These are phyloP conservation scores for Trifolium repens DNA, from an alignment of 306 rosid species.

Conservation along the genomic window DNA sequence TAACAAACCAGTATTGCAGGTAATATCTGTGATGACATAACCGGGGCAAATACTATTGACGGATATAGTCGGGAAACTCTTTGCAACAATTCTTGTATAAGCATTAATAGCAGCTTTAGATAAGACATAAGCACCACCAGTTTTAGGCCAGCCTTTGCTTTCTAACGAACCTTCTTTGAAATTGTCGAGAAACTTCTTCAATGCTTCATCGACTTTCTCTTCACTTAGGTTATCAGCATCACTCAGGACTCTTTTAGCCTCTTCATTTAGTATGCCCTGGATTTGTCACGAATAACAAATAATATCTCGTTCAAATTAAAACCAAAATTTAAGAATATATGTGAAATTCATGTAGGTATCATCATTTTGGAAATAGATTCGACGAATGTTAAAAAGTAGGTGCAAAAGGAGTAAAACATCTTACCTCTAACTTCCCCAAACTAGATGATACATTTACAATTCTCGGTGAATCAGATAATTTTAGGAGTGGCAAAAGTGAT, in stretches of 20 bases:
- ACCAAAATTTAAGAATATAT: not conserved
- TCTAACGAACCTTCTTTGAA: constrained; percentile 43
- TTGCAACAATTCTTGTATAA: constrained; percentile 52
- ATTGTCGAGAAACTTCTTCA: constrained; percentile 43
- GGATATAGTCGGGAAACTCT: constrained; percentile 35
- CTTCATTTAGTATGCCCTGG: constrained; percentile 40
- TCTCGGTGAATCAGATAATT: constrained; percentile 45
- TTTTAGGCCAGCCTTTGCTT: constrained; percentile 41
- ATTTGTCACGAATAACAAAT: constrained; percentile 3
- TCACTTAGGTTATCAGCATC: constrained; percentile 46
- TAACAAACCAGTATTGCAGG: constrained; percentile 32
- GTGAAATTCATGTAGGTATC: too few relatives aligned
- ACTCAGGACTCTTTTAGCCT: constrained; percentile 44
- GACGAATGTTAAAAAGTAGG: too few relatives aligned
- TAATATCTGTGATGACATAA: constrained; percentile 47
- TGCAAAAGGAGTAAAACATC: not conserved
- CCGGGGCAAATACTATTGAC: constrained; percentile 55
- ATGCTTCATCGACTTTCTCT: constrained; percentile 48
- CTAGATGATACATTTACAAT: constrained; percentile 62
- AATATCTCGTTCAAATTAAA: not conserved
- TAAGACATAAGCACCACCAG: constrained; percentile 11
- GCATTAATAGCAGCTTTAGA: constrained; percentile 53
- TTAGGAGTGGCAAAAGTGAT: constrained; percentile 31
- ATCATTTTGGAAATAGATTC: too few relatives aligned
- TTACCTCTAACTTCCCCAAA: constrained; percentile 49